A percentile compares a stretch with the other conserved stretches of the same genome.
Evolutionary conservation across 2,329 filamentous ascomycete species (phyloP).

Genomic region (Arachnomyces sp.): DNA sequence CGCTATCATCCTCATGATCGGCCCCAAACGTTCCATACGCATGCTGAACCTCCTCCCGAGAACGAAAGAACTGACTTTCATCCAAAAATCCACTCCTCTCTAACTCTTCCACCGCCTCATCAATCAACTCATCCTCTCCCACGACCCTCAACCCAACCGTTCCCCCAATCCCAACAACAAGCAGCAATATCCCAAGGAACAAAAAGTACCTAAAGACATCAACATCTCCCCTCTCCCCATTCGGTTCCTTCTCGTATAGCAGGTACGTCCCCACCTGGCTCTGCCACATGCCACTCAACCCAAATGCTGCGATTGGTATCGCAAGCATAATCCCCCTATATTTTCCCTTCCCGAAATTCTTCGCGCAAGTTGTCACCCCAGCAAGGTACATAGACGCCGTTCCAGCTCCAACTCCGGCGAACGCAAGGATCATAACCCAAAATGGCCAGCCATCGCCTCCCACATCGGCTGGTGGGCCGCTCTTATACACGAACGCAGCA

Average conservation of each 20-base stretch:
- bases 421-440: constrained; percentile 75
- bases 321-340: constrained; percentile 85
- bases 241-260: constrained; percentile 60
- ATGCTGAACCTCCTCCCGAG: constrained; percentile 39
- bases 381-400: constrained; percentile 86
- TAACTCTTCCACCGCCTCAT: constrained; percentile 82
- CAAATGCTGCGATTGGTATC: constrained; percentile 84
- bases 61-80: constrained; percentile 64
- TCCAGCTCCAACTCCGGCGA: constrained; percentile 71
- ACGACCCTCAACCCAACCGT: constrained; percentile 68
- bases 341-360: constrained; percentile 89
- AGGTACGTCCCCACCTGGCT: constrained; percentile 77
- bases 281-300: constrained; percentile 91
- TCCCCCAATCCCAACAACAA: constrained; percentile 64
- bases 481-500: constrained; percentile 69
- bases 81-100: constrained; percentile 78
- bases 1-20: constrained; percentile 40
- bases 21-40: constrained; percentile 36
- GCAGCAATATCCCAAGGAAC: constrained; percentile 68
- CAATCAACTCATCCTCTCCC: constrained; percentile 62
- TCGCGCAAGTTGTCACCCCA: constrained; percentile 90
- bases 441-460: constrained; percentile 59
- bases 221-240: constrained; percentile 56
- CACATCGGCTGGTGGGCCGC: constrained; percentile 46
- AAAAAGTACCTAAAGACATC: constrained; percentile 82